phyloP scores from a whole-genome alignment of 345 rosid species.

The Hevea brasiliensis region DNA sequence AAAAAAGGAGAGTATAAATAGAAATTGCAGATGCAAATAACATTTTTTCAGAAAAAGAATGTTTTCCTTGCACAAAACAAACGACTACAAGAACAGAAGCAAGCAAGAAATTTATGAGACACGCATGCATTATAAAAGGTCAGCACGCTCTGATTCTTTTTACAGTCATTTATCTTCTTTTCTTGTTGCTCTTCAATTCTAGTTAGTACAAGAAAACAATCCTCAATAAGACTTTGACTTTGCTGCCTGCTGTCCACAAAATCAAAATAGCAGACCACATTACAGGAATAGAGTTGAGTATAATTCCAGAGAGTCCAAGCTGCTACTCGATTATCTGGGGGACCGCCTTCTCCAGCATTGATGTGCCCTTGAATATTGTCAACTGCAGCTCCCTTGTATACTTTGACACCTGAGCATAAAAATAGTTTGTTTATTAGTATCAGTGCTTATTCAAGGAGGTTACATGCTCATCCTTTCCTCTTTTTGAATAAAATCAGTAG shows the following conservation, averaged over 20 bases:
- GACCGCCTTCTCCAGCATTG: slow-evolving; percentile 83
- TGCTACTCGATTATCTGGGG: slow-evolving; percentile 19
- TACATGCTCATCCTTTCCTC: not conserved
- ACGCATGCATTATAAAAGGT: slow-evolving; percentile 39
- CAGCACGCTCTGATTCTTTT: slow-evolving; percentile 37
- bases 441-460: not conserved
- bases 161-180: slow-evolving; percentile 1
- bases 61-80: not conserved
- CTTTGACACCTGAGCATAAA: slow-evolving; percentile 49
- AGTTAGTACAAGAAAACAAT: too few species aligned
- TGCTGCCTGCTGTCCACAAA: slow-evolving; percentile 7
- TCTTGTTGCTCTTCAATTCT: not conserved
- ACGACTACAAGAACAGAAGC: not conserved
- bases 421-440: not conserved
- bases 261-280: slow-evolving; percentile 13
- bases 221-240: too few species aligned
- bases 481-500: not conserved
- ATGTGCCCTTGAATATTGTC: slow-evolving; percentile 82
- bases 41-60: not conserved
- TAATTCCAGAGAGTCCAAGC: not conserved
- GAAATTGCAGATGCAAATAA: too few species aligned
- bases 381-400: slow-evolving; percentile 70
- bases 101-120: not conserved
- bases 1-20: too few species aligned
- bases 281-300: not conserved